phyloP scores from a whole-genome alignment of 2,329 filamentous ascomycete genomes.

The Meredithiella fracta region DNA sequence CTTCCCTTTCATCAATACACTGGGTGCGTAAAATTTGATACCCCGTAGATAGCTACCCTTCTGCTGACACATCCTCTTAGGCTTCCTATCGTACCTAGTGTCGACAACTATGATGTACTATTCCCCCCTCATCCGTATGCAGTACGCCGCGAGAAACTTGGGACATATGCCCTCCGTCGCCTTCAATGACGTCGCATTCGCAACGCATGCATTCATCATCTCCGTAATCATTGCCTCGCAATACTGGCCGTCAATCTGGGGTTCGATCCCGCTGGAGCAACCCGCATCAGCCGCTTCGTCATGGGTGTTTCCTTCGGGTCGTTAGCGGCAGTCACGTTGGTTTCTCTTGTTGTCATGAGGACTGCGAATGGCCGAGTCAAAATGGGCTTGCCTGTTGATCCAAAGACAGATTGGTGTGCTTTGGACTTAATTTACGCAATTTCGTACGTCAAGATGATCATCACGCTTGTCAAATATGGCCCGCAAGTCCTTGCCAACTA shows the following conservation, averaged over 20 bases:
- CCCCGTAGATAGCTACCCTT: background rate
- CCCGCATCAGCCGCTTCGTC: slow-evolving; percentile 43
- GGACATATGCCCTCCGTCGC: slow-evolving; percentile 68
- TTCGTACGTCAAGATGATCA: slow-evolving; percentile 74
- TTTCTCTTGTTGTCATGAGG: slow-evolving; percentile 31
- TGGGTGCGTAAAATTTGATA: slow-evolving; percentile 26
- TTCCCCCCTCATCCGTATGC: slow-evolving; percentile 56
- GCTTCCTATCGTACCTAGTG: slow-evolving; percentile 59
- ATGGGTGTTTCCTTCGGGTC: slow-evolving; percentile 55
- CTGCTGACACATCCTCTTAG: slow-evolving; percentile 21
- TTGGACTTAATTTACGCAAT: slow-evolving; percentile 51
- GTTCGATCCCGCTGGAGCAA: slow-evolving; percentile 44
- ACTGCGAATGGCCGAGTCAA: slow-evolving; percentile 18
- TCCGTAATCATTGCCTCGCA: slow-evolving; percentile 62
- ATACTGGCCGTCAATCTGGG: slow-evolving; percentile 62
- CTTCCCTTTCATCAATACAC: slow-evolving; percentile 60
- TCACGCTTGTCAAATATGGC: slow-evolving; percentile 84
- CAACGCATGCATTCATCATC: slow-evolving; percentile 60
- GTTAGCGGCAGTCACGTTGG: slow-evolving; percentile 38
- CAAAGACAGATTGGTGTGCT: slow-evolving; percentile 36
- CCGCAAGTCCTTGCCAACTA: slow-evolving; percentile 76
- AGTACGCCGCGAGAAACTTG: slow-evolving; percentile 69
- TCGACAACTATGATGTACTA: slow-evolving; percentile 65
- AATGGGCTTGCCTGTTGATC: slow-evolving; percentile 19
- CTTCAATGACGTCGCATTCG: slow-evolving; percentile 82